Percentiles rank a stretch among this genome's conserved stretches.
Conservation (phyloP, 345 rosid genomes). For the Aquilaria sinensis region DNA sequence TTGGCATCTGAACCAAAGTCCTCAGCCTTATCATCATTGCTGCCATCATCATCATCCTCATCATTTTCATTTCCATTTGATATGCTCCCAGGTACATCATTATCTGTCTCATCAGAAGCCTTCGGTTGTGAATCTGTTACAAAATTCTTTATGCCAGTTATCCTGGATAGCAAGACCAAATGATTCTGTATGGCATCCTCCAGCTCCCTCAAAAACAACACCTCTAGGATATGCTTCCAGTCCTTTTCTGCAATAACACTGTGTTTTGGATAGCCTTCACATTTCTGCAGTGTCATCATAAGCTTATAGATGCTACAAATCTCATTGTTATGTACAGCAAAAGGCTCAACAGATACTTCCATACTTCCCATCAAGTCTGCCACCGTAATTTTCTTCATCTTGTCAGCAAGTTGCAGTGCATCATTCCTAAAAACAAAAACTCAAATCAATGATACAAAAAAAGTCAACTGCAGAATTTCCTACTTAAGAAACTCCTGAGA, state of each 20-base stretch:
- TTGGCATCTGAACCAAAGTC: no score
- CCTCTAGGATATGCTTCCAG: constrained; percentile 57
- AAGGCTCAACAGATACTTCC: constrained; percentile 57
- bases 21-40: constrained; percentile 9
- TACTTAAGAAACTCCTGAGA: not conserved
- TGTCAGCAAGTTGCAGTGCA: constrained; percentile 59
- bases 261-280: constrained; percentile 44
- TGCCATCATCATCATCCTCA: constrained; percentile 35
- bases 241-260: constrained; percentile 39
- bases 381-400: constrained; percentile 70
- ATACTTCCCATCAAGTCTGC: constrained; percentile 72
- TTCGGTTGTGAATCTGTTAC: constrained; percentile 28
- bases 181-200: constrained; percentile 90
- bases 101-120: constrained; percentile 41
- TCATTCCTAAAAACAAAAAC: constrained; percentile 50
- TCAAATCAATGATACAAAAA: constrained; percentile 4
- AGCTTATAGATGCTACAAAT: constrained; percentile 73
- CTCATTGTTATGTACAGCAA: constrained; percentile 26
- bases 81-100: constrained; percentile 29
- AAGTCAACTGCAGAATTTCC: not conserved
- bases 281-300: constrained; percentile 53
- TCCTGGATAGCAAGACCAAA: constrained; percentile 51
- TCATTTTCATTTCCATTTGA: constrained; percentile 25
- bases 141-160: constrained; percentile 59
- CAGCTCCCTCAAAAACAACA: constrained; percentile 59